These are phyloP conservation scores for Monascus purpureus DNA, from an alignment of 495 filamentous ascomycete genomes.

Conservation along the genomic window DNA sequence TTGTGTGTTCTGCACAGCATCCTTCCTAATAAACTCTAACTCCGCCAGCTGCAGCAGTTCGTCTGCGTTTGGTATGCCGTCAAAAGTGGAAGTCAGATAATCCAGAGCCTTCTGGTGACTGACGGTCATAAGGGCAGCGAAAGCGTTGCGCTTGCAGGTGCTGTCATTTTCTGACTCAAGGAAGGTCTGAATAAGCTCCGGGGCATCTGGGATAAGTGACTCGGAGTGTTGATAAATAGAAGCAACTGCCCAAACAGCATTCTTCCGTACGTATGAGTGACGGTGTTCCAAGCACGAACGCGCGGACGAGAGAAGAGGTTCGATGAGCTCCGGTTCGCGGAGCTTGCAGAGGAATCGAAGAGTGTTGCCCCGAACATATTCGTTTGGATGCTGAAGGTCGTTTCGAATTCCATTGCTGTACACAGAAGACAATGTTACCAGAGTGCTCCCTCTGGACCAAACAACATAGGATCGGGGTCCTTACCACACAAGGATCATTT, in stretches of 20 bases:
- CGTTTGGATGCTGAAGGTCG: conserved; percentile 93
- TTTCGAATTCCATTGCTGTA: conserved; percentile 91
- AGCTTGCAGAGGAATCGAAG: conserved; percentile 95
- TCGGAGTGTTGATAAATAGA: conserved; percentile 90
- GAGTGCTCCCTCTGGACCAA: neutral
- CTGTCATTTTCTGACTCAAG: conserved; percentile 83
- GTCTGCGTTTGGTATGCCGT: conserved; percentile 85
- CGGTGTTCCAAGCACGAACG: conserved; percentile 87
- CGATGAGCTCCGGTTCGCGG: conserved; percentile 87
- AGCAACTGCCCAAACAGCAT: conserved; percentile 85
- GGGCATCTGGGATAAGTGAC: conserved; percentile 84
- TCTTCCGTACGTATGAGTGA: conserved; percentile 96
- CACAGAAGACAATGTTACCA: conserved; percentile 9
- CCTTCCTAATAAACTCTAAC: conserved; percentile 93
- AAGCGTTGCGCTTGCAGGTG: conserved; percentile 97
- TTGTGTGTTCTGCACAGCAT: conserved; percentile 84
- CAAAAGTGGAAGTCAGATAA: conserved; percentile 83
- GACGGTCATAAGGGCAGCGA: conserved; percentile 78
- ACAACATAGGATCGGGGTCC: conserved; percentile 10
- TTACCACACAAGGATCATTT: conserved; percentile 99
- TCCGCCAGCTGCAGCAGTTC: conserved; percentile 88
- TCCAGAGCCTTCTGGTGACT: conserved; percentile 86
- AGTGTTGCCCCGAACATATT: conserved; percentile 95
- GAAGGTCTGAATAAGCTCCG: conserved; percentile 83
- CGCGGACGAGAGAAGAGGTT: conserved; percentile 84